These are phyloP conservation scores for Penicillium aurantiogriseum DNA, from an alignment of 2,329 filamentous ascomycete species.

Conservation along the genomic window DNA sequence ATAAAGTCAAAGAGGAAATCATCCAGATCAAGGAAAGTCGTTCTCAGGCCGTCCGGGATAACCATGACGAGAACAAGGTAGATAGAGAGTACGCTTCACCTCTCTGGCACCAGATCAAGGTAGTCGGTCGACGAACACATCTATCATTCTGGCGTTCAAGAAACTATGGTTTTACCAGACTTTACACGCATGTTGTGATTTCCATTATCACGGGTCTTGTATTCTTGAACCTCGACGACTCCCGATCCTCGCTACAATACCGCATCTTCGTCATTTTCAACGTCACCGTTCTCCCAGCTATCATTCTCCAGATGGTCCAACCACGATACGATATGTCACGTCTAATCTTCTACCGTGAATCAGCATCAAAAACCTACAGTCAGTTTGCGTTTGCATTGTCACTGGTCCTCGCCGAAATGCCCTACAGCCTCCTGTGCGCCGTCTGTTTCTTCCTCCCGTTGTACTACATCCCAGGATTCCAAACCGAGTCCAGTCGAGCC, in stretches of 20 bases:
- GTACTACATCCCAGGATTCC: constrained; percentile 81
- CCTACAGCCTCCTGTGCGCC: constrained; percentile 77
- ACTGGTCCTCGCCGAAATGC: constrained; percentile 80
- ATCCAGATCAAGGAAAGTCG: constrained; percentile 63
- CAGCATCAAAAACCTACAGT: constrained; percentile 81
- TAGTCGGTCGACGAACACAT: constrained; percentile 71
- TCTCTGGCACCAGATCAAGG: constrained; percentile 71
- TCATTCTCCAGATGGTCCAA: constrained; percentile 82
- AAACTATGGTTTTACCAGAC: constrained; percentile 83
- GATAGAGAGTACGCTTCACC: constrained; percentile 83
- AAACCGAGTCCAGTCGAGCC: constrained; percentile 60
- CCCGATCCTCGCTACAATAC: constrained; percentile 74
- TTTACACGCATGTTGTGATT: constrained; percentile 81
- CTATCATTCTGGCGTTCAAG: constrained; percentile 80
- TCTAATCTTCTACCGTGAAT: constrained; percentile 81
- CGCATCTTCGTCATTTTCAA: constrained; percentile 90
- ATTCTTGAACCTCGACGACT: constrained; percentile 75
- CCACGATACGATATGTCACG: constrained; percentile 78
- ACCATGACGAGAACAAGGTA: constrained; percentile 43
- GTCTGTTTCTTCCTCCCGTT: constrained; percentile 77
- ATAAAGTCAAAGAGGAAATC: constrained; percentile 65
- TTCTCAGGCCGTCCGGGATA: constrained; percentile 45
- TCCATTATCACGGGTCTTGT: constrained; percentile 75
- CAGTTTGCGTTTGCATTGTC: constrained; percentile 73
- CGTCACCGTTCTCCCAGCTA: constrained; percentile 73